These are phyloP conservation scores for Radiomyces spectabilis DNA, from an alignment of 192 early-diverging fungal genomes.

Conservation along the genomic window DNA sequence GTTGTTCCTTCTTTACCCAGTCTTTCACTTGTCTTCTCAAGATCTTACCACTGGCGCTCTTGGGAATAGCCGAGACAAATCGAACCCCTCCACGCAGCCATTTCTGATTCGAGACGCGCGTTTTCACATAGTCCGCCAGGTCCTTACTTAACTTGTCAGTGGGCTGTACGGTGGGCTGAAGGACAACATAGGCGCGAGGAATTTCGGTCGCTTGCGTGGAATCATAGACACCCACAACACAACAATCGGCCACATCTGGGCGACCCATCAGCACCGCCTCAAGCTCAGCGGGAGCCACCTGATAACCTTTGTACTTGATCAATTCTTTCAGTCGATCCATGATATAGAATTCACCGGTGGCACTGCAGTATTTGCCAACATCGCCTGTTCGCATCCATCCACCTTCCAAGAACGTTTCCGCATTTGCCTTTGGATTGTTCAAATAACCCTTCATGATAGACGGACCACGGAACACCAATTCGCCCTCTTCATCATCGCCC, in stretches of 20 bases:
- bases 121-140: conserved; percentile 45
- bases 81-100: conserved; percentile 73
- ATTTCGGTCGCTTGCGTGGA: conserved; percentile 65
- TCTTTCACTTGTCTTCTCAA: conserved; percentile 64
- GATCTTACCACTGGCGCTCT: conserved; percentile 80
- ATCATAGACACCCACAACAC: conserved; percentile 63
- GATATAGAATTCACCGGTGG: conserved; percentile 53
- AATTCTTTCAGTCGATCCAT: conserved; percentile 73
- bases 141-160: conserved; percentile 32
- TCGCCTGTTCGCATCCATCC: conserved; percentile 52
- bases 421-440: conserved; percentile 38
- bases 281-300: conserved; percentile 66
- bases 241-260: conserved; percentile 51
- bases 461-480: conserved; percentile 36
- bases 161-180: conserved; percentile 29
- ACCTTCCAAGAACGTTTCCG: conserved; percentile 23
- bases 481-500: conserved; percentile 35
- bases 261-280: conserved; percentile 48
- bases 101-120: conserved; percentile 65
- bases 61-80: conserved; percentile 66
- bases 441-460: conserved; percentile 47
- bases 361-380: conserved; percentile 42
- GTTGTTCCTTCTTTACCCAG: conserved; percentile 13
- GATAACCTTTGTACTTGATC: conserved; percentile 76
- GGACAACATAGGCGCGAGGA: conserved; percentile 74